Percentiles rank a stretch among this genome's conserved stretches.
Evolutionary conservation across 2,329 filamentous ascomycete species (phyloP).

Genomic region (Hypoxylon rubiginosum): DNA sequence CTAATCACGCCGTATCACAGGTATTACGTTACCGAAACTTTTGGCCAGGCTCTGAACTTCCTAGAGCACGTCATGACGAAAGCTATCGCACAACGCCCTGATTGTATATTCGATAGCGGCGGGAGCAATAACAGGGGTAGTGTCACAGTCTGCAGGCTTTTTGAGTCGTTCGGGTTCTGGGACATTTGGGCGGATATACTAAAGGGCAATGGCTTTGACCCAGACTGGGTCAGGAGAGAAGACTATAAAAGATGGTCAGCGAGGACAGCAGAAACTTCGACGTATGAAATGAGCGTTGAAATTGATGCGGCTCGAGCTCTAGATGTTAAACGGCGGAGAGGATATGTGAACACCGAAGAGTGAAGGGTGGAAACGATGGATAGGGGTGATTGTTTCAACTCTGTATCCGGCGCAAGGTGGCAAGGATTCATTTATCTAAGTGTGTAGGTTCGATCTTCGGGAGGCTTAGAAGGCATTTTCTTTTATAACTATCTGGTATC

Average conservation of each 20-base stretch:
- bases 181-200: slow-evolving; percentile 28
- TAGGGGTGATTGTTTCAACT: not conserved
- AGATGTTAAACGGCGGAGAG: slow-evolving; percentile 17
- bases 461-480: too few species aligned
- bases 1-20: not conserved
- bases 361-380: not conserved
- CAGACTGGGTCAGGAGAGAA: slow-evolving; percentile 21
- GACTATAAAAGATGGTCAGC: slow-evolving; percentile 25
- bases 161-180: not conserved
- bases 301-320: slow-evolving; percentile 10
- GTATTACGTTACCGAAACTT: not conserved
- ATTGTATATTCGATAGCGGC: slow-evolving; percentile 19
- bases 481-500: too few species aligned
- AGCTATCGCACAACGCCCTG: slow-evolving; percentile 8
- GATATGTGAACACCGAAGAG: slow-evolving; percentile 3
- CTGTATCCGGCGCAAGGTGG: not conserved
- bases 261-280: slow-evolving; percentile 23
- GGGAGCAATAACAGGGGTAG: not conserved
- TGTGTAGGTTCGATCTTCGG: too few species aligned
- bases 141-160: not conserved
- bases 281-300: slow-evolving; percentile 25
- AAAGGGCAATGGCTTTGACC: slow-evolving; percentile 24
- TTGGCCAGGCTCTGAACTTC: not conserved
- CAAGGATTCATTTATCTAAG: too few species aligned
- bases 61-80: slow-evolving; percentile 16